These are phyloP conservation scores for Eutrema heterophyllum DNA, from an alignment of 345 rosid genomes.

Conservation along the genomic window DNA sequence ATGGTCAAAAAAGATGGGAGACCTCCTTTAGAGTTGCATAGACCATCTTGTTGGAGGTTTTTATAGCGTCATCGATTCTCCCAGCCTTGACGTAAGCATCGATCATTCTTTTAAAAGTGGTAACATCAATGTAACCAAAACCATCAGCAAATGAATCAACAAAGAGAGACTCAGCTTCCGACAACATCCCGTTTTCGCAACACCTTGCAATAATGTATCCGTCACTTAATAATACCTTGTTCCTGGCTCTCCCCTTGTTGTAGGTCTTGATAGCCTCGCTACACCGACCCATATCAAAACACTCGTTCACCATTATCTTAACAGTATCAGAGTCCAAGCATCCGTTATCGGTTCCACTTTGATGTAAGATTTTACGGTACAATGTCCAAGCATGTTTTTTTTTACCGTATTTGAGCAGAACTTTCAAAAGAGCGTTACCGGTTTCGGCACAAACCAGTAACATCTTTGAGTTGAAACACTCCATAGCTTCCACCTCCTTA, in stretches of 20 bases:
- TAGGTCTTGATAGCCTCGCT: background rate
- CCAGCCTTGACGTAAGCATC: background rate
- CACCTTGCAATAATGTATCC: background rate
- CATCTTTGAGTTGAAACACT: too few relatives aligned
- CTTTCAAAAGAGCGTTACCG: background rate
- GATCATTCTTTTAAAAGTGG: too few relatives aligned
- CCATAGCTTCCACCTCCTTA: background rate
- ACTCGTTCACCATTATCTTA: background rate
- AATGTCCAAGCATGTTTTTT: background rate
- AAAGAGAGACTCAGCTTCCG: background rate
- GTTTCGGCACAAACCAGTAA: background rate
- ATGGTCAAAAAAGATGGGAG: background rate
- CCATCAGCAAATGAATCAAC: background rate
- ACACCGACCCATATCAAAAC: slow-evolving; percentile 1
- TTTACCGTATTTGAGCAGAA: background rate
- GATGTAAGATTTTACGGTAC: background rate
- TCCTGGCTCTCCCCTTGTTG: background rate
- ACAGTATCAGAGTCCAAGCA: background rate
- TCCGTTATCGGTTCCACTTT: too few relatives aligned
- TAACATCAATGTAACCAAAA: too few relatives aligned
- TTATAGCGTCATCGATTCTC: background rate
- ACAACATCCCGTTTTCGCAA: background rate
- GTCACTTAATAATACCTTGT: background rate
- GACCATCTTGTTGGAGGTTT: background rate
- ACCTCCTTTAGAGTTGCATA: background rate